Evolutionary conservation across 257 asterid species (phyloP), one percentile per base, ranked within the genome.

Genomic region (Ballota nigra): DNA sequence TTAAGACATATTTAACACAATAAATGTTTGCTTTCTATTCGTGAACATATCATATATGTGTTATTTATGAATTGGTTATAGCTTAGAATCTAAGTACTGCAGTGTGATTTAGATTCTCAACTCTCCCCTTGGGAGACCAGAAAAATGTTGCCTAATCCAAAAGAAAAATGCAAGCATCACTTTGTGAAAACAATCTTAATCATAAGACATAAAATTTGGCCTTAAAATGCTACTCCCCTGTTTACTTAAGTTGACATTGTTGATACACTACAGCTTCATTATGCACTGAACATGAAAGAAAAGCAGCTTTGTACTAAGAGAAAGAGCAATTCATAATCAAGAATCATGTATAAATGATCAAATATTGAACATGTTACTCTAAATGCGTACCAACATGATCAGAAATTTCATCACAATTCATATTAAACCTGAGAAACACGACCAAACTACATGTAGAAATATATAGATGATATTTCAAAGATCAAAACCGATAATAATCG

Each of bases 391-490:
- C 13, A 9, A 40, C 51, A 29, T 0, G 63, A 57, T 57, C 20
- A 57, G 10, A 34, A 18, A 16, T 18, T 19, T 20, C 31, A 5
- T 61, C 19, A 33, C 66, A 63, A 33, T 34, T 5, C 43, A 45
- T 45, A 45, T 13, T 45, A n/a, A 45, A 47, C 4, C 47, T 15
- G 55, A 47, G 55, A 47, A 15, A 47, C 2, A 16, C 63, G 40
- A 28, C 73, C 16, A 8, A 33, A 58, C 36, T 45, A 12, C 41
- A 16, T n/a, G 4, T 40, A 33, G 49, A 56, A 51, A 43, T 28
- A 72, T 1, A 12, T 57, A 58, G 65, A 41, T 41, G 33, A 66
- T 51, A 73, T 63, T 69, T 33, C 38, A 62, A 28, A 33, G 51
- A 68, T 53, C 56, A 77, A 41, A 13, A 29, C 43, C 68, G 53